Percentiles rank a stretch among this genome's conserved stretches.
phyloP scores from a whole-genome alignment of 768 basidiomycete genomes.

The Udeniomyces megalosporus region DNA sequence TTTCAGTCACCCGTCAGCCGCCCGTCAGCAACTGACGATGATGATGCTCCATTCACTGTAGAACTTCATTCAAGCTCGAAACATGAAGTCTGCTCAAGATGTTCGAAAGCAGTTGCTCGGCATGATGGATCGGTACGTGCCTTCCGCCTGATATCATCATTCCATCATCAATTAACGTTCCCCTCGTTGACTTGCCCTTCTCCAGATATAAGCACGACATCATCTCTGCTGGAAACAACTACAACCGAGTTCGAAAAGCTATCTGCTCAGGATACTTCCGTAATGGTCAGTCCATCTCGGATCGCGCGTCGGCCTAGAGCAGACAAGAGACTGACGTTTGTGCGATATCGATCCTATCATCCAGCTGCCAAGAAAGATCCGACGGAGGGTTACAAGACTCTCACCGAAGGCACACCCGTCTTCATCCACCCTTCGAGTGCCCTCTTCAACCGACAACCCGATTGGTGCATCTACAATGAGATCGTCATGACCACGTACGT shows the following conservation, averaged over 20 bases:
- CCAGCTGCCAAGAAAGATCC: constrained; percentile 91
- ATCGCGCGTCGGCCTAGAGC: no score
- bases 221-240: constrained; percentile 77
- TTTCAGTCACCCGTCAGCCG: not conserved
- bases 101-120: constrained; percentile 92
- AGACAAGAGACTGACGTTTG: no score
- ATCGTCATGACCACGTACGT: constrained; percentile 64
- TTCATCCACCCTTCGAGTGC: constrained; percentile 90
- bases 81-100: constrained; percentile 93
- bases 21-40: no score
- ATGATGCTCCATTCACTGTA: not conserved
- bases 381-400: constrained; percentile 63
- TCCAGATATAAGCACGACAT: constrained; percentile 91
- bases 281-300: constrained; percentile 32
- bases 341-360: no score
- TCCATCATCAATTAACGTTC: constrained; percentile 10
- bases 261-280: constrained; percentile 97
- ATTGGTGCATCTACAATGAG: constrained; percentile 66
- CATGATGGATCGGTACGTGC: constrained; percentile 85
- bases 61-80: constrained; percentile 95
- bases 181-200: not conserved
- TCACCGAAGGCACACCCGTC: constrained; percentile 85
- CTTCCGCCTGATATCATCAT: not conserved
- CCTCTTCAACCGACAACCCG: constrained; percentile 88
- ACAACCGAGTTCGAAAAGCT: constrained; percentile 78